Percentiles rank a stretch among this genome's conserved stretches.
Conservation (phyloP, 2,329 filamentous ascomycete species). For the Aspergillus hiratsukae region DNA sequence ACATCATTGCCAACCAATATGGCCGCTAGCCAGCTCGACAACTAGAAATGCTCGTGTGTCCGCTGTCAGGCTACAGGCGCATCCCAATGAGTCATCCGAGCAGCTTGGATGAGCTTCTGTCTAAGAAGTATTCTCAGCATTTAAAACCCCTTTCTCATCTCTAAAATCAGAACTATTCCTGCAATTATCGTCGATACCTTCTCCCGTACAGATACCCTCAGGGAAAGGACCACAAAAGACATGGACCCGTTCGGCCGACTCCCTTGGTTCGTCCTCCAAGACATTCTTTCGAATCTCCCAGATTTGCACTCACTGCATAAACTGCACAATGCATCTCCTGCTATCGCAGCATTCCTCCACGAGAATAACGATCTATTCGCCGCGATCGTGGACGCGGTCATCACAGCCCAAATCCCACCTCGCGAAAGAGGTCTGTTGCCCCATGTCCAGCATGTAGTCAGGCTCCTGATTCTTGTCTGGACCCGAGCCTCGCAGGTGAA, state of each 20-base stretch:
- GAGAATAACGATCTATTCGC: conserved; percentile 3
- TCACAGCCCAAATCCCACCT: neutral
- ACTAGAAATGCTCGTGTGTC: too few relatives aligned
- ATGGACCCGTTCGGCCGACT: conserved; percentile 8
- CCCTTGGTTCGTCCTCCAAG: conserved; percentile 6
- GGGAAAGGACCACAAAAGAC: neutral
- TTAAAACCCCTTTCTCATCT: neutral
- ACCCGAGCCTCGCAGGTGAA: neutral
- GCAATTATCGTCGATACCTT: neutral
- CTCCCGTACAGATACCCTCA: neutral
- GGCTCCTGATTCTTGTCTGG: conserved; percentile 2
- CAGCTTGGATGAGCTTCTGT: neutral
- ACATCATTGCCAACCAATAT: too few relatives aligned
- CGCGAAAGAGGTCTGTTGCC: conserved; percentile 4
- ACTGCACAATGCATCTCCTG: conserved; percentile 3
- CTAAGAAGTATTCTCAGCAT: neutral
- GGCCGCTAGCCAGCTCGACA: too few relatives aligned
- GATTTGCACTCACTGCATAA: conserved; percentile 3
- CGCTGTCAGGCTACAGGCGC: too few relatives aligned
- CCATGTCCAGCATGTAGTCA: conserved; percentile 1
- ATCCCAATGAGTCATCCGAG: too few relatives aligned
- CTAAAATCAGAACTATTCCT: neutral
- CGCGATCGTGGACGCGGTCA: conserved; percentile 3
- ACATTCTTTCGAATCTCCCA: conserved; percentile 4
- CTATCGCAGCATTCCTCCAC: conserved; percentile 3